These are phyloP conservation scores for Botrytis tulipae DNA, from an alignment of 2,329 filamentous ascomycete genomes.

Conservation along the genomic window DNA sequence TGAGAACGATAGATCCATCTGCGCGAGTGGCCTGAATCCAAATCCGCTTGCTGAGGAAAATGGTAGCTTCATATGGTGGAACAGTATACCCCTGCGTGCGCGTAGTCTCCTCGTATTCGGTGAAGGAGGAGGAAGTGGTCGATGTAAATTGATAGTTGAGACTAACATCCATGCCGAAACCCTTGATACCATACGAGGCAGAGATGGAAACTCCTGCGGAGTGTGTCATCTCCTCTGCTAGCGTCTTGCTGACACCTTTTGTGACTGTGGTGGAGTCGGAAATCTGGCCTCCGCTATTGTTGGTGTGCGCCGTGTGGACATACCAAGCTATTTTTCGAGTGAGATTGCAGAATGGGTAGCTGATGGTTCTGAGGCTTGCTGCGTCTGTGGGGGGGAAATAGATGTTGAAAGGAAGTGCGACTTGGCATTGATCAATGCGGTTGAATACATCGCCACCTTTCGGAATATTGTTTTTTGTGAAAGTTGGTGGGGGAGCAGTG, in stretches of 20 bases:
- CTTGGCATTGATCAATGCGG: neutral
- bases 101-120: neutral
- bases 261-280: neutral
- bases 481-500: neutral
- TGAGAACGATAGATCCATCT: conserved; percentile 8
- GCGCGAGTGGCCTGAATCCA: neutral
- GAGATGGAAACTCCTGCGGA: neutral
- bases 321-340: conserved; percentile 1
- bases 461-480: neutral
- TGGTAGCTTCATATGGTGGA: neutral
- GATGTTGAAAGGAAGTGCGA: neutral
- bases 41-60: neutral
- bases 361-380: neutral
- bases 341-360: neutral
- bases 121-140: neutral
- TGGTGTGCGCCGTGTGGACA: neutral
- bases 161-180: conserved; percentile 4
- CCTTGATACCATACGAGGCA: neutral
- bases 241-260: conserved; percentile 1
- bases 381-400: neutral
- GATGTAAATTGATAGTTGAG: neutral
- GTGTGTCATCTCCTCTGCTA: neutral
- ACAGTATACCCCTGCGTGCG: neutral
- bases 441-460: neutral
- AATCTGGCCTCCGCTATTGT: neutral